A percentile compares a stretch with the other conserved stretches of the same genome.
phyloP scores from a whole-genome alignment of 1,284 basidiomycete species.

The Boletus coffeatus region DNA sequence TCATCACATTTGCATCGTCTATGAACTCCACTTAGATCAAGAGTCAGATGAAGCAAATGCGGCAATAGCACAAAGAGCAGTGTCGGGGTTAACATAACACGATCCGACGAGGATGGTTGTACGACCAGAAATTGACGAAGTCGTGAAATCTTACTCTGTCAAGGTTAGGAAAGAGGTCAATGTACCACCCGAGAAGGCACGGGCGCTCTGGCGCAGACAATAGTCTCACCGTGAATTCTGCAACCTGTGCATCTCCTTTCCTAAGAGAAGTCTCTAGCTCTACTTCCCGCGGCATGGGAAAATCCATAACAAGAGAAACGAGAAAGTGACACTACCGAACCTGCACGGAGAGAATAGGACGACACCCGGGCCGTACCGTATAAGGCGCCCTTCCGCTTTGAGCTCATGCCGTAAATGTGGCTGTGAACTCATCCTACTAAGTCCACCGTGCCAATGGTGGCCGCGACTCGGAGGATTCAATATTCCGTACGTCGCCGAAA shows the following conservation, averaged over 20 bases:
- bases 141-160: constrained; percentile 64
- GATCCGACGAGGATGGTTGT: constrained; percentile 55
- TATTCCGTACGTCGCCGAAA: background rate
- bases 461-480: background rate
- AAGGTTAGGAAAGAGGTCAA: constrained; percentile 16
- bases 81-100: constrained; percentile 61
- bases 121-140: constrained; percentile 56
- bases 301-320: constrained; percentile 44
- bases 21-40: too few relatives aligned
- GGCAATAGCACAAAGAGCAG: constrained; percentile 61
- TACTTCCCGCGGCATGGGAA: constrained; percentile 67
- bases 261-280: constrained; percentile 71
- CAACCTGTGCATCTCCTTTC: constrained; percentile 63
- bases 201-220: constrained; percentile 13
- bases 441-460: background rate
- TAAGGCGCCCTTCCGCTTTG: constrained; percentile 13
- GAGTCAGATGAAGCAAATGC: constrained; percentile 26
- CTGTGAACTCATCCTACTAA: constrained; percentile 15
- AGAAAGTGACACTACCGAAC: constrained; percentile 12
- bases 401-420: constrained; percentile 30
- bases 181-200: constrained; percentile 9
- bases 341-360: constrained; percentile 9
- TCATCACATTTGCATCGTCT: too few relatives aligned
- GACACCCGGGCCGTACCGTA: constrained; percentile 9
- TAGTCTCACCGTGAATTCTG: constrained; percentile 57